Conservation (phyloP, 202 grass and related monocot species). For the Musa balbisiana region DNA sequence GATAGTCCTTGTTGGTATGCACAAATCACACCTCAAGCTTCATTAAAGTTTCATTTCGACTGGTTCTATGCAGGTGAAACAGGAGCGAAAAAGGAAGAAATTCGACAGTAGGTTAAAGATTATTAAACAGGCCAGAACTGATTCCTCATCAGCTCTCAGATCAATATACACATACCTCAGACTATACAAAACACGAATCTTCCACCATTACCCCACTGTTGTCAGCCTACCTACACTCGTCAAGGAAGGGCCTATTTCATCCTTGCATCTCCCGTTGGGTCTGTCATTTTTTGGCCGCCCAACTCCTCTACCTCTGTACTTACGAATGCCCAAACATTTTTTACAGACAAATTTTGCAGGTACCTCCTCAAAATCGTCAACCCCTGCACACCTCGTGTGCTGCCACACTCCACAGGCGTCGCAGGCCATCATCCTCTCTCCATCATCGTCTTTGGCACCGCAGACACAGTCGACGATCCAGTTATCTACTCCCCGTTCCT, state of each 20-base stretch:
- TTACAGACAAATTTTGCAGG: constrained; percentile 71
- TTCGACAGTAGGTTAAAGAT: too few species aligned
- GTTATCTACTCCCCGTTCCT: constrained; percentile 93
- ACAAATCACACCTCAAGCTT: too few species aligned
- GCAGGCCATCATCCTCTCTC: constrained; percentile 94
- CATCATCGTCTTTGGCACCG: constrained; percentile 86
- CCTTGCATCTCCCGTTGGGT: constrained; percentile 57
- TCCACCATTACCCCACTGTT: constrained; percentile 49
- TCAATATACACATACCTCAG: not conserved
- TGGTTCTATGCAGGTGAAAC: too few species aligned
- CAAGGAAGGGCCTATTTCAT: constrained; percentile 43
- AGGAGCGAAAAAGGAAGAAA: too few species aligned
- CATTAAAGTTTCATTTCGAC: too few species aligned
- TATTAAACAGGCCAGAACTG: too few species aligned
- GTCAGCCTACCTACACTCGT: constrained; percentile 47
- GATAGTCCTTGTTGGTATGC: too few species aligned
- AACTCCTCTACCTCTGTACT: constrained; percentile 26
- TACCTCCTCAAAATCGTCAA: constrained; percentile 75
- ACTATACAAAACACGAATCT: not conserved
- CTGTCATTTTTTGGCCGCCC: constrained; percentile 26
- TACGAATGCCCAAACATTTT: constrained; percentile 43
- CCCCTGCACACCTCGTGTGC: constrained; percentile 83
- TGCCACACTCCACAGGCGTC: constrained; percentile 89
- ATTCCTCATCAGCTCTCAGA: too few species aligned
- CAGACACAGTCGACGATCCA: constrained; percentile 89